Evolutionary conservation across 2,329 filamentous ascomycete genomes (phyloP).

Genomic region (Cladophialophora carrionii): DNA sequence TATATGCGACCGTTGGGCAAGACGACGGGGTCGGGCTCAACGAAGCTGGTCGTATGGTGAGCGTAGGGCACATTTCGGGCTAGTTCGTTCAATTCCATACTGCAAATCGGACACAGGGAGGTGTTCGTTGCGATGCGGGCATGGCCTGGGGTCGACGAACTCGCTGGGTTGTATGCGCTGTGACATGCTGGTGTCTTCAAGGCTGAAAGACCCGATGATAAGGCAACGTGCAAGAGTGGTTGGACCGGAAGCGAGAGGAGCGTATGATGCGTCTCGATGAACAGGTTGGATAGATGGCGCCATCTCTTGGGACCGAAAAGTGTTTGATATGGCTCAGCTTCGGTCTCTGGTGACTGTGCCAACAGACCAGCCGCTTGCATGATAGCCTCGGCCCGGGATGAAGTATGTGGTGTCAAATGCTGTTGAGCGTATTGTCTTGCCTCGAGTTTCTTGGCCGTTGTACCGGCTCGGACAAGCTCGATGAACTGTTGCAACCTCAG

Average conservation of each 20-base stretch:
- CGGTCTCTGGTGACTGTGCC: slow-evolving; percentile 68
- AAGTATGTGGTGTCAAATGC: slow-evolving; percentile 71
- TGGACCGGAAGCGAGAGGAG: slow-evolving; percentile 80
- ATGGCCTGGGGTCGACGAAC: slow-evolving; percentile 57
- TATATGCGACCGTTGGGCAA: slow-evolving; percentile 88
- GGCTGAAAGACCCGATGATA: slow-evolving; percentile 87
- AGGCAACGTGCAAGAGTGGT: slow-evolving; percentile 85
- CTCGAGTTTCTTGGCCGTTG: slow-evolving; percentile 68
- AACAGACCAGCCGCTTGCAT: slow-evolving; percentile 77
- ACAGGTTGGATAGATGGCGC: slow-evolving; percentile 74
- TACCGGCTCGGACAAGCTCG: slow-evolving; percentile 75
- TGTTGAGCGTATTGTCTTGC: slow-evolving; percentile 82
- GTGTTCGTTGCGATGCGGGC: slow-evolving; percentile 55
- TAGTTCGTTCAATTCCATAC: slow-evolving; percentile 88
- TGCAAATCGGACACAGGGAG: slow-evolving; percentile 92
- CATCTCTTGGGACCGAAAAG: slow-evolving; percentile 77
- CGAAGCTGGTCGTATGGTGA: slow-evolving; percentile 89
- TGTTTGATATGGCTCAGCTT: slow-evolving; percentile 63
- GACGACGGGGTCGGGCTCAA: slow-evolving; percentile 83
- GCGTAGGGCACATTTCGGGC: slow-evolving; percentile 89
- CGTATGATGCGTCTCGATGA: slow-evolving; percentile 82
- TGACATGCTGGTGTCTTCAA: slow-evolving; percentile 96
- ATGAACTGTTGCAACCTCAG: slow-evolving; percentile 93
- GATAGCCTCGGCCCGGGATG: slow-evolving; percentile 70
- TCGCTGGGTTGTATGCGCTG: slow-evolving; percentile 59